A percentile compares a stretch with the other conserved stretches of the same genome.
These are phyloP conservation scores for Erucastrum elatum DNA, from an alignment of 345 rosid genomes.

Conservation along the genomic window DNA sequence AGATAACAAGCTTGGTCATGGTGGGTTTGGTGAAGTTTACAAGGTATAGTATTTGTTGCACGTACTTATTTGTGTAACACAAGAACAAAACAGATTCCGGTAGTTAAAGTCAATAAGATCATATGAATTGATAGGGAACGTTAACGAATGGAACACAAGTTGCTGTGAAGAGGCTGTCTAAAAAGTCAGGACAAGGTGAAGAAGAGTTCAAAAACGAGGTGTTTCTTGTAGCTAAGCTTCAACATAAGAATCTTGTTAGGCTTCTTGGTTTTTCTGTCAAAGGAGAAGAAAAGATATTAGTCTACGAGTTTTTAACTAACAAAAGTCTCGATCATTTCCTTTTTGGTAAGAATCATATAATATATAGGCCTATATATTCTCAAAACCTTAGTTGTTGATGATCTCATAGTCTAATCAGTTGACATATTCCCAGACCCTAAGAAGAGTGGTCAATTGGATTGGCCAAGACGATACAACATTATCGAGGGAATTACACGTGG, in stretches of 20 bases:
- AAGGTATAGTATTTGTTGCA: slow-evolving; percentile 37
- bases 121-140: slow-evolving; percentile 22
- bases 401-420: not conserved
- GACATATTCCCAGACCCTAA: slow-evolving; percentile 28
- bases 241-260: slow-evolving; percentile 34
- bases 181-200: slow-evolving; percentile 50
- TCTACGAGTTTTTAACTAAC: slow-evolving; percentile 50
- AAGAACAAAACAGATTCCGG: not conserved
- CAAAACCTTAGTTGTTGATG: not conserved
- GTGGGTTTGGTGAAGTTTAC: slow-evolving; percentile 69
- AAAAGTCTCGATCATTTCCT: slow-evolving; percentile 45
- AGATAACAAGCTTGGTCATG: slow-evolving; percentile 56
- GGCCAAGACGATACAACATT: slow-evolving; percentile 28
- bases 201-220: slow-evolving; percentile 28
- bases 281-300: slow-evolving; percentile 38
- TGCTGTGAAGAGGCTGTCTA: slow-evolving; percentile 52
- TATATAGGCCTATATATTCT: not conserved
- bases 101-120: not conserved
- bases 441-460: slow-evolving; percentile 27
- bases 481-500: slow-evolving; percentile 33
- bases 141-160: slow-evolving; percentile 38
- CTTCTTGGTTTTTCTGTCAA: slow-evolving; percentile 49
- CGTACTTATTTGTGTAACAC: not conserved
- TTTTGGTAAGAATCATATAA: not conserved
- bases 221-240: slow-evolving; percentile 31